phyloP scores from a whole-genome alignment of 176 grass and related monocot species.

The Carex parvula region DNA sequence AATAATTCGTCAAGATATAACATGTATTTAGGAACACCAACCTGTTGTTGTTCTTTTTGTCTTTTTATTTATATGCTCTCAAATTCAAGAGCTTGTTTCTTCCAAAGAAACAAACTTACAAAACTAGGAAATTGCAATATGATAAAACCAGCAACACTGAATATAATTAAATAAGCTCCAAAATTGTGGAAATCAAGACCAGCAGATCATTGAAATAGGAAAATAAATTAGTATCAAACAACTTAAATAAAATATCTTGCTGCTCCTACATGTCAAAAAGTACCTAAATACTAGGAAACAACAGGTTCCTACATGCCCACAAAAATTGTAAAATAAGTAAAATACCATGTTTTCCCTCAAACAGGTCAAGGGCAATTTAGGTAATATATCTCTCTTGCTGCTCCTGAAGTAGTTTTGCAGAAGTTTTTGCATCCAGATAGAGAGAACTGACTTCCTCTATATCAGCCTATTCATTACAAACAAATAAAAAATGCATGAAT shows the following conservation, averaged over 20 bases:
- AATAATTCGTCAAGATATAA: too few species aligned
- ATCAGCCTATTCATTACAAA: conserved; percentile 52
- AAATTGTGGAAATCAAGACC: neutral
- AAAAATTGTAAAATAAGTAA: neutral
- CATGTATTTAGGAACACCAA: too few species aligned
- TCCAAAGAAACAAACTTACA: too few species aligned
- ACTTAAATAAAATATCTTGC: neutral
- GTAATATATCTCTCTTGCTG: conserved; percentile 90
- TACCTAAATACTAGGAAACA: conserved; percentile 11
- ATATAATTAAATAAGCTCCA: neutral
- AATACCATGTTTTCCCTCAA: neutral
- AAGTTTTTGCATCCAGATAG: conserved; percentile 76
- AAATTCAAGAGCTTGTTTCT: too few species aligned
- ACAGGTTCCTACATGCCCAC: neutral
- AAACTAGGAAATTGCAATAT: too few species aligned
- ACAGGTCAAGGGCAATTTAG: conserved; percentile 30
- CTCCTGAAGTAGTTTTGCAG: conserved; percentile 78
- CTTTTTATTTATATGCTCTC: too few species aligned
- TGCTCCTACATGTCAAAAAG: neutral
- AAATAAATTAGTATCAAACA: conserved; percentile 9
- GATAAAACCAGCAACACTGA: neutral
- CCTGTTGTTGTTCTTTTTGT: too few species aligned
- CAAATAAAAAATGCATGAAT: neutral
- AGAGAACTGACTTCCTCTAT: conserved; percentile 66
- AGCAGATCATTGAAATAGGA: neutral